These are phyloP conservation scores for Mytilinidion resinicola DNA, from an alignment of 495 filamentous ascomycete species.

Conservation along the genomic window DNA sequence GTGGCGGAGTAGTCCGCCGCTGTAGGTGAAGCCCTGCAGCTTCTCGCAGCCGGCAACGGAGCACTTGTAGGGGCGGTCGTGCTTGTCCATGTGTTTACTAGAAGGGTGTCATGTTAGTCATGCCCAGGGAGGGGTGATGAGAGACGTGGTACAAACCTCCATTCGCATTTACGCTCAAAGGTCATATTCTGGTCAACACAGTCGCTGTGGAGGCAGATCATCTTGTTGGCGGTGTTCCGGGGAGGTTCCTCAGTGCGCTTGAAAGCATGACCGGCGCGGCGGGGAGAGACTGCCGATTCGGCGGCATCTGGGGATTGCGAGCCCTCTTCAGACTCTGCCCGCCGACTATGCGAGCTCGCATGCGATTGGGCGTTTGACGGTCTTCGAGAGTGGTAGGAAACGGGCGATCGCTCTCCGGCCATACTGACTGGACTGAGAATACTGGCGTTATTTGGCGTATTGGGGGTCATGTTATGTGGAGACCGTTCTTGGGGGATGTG, in stretches of 20 bases:
- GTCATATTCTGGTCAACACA: conserved; percentile 51
- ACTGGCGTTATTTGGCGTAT: background rate
- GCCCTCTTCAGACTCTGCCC: conserved; percentile 9
- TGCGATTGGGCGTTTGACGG: background rate
- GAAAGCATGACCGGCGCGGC: conserved; percentile 20
- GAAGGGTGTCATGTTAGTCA: conserved; percentile 4
- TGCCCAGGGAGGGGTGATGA: conserved; percentile 2
- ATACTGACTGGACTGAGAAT: conserved; percentile 1
- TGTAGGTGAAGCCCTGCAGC: conserved; percentile 88
- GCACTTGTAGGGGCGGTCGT: conserved; percentile 86
- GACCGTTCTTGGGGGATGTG: background rate
- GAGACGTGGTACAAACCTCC: conserved; percentile 58
- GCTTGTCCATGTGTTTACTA: conserved; percentile 97
- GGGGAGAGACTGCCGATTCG: conserved; percentile 12
- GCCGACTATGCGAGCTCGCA: background rate
- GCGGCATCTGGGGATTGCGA: conserved; percentile 12
- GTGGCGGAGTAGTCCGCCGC: conserved; percentile 78
- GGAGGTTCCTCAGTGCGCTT: conserved; percentile 47
- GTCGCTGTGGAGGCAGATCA: conserved; percentile 55
- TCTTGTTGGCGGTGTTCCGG: conserved; percentile 61
- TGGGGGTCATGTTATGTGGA: background rate
- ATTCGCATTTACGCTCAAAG: conserved; percentile 83
- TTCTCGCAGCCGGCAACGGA: conserved; percentile 71
- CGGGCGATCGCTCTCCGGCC: background rate
- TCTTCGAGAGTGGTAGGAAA: background rate